A percentile compares a stretch with the other conserved stretches of the same genome.
Evolutionary conservation across 2,329 filamentous ascomycete species (phyloP).

Genomic region (Chaetothyriales sp.): DNA sequence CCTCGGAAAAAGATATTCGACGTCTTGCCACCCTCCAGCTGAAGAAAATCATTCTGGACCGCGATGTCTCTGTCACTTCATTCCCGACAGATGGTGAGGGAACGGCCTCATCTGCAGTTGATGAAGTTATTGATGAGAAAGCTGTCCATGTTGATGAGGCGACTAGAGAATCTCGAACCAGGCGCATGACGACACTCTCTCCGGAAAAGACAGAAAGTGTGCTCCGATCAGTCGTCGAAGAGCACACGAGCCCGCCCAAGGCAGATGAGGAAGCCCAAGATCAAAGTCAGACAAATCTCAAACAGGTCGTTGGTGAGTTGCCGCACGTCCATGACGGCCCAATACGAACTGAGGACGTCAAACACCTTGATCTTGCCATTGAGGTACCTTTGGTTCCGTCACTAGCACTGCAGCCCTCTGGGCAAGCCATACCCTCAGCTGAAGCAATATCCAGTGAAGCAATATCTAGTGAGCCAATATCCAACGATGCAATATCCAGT

Average conservation of each 20-base stretch:
- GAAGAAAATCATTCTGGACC: conserved; percentile 87
- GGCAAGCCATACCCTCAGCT: background rate
- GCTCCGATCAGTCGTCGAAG: conserved; percentile 51
- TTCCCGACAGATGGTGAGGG: conserved; percentile 56
- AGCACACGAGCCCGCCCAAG: conserved; percentile 34
- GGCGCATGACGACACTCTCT: conserved; percentile 35
- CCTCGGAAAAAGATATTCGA: conserved; percentile 87
- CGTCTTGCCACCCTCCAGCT: conserved; percentile 83
- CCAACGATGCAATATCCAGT: background rate
- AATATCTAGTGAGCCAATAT: too few species aligned
- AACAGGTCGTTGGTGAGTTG: background rate
- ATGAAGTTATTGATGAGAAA: conserved; percentile 22
- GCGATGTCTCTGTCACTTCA: conserved; percentile 64
- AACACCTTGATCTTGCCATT: conserved; percentile 47
- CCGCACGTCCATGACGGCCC: conserved; percentile 12
- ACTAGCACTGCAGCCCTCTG: background rate
- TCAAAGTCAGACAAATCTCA: background rate
- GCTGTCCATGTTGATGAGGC: conserved; percentile 20
- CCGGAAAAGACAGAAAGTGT: conserved; percentile 52
- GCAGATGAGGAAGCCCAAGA: conserved; percentile 4
- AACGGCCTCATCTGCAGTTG: conserved; percentile 37
- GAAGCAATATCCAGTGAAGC: background rate
- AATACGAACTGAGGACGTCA: conserved; percentile 39
- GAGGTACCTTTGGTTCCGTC: background rate
- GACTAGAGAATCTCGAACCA: conserved; percentile 22